Percentiles rank a stretch among this genome's conserved stretches.
phyloP scores from a whole-genome alignment of 176 grass and related monocot genomes.

The Oryza glumipatula region DNA sequence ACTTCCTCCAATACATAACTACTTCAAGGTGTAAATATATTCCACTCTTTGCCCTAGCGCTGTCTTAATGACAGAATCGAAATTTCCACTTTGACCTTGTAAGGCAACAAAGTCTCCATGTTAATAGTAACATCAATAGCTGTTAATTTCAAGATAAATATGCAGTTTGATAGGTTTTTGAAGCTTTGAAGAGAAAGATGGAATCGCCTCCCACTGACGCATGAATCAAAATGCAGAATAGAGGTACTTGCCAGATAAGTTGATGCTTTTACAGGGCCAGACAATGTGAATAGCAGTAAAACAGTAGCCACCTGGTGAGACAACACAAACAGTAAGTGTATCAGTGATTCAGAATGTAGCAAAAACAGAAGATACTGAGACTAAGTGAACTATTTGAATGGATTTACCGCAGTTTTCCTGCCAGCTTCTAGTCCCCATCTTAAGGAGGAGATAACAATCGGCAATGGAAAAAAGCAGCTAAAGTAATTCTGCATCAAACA shows the following conservation, averaged over 20 bases:
- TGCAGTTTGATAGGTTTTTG: not conserved
- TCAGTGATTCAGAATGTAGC: not conserved
- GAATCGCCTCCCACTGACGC: not conserved
- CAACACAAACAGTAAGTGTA: conserved; percentile 21
- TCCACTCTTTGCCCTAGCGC: not conserved
- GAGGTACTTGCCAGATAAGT: conserved; percentile 71
- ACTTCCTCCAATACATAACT: not conserved
- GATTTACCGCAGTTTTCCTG: conserved; percentile 85
- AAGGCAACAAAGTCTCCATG: conserved; percentile 14
- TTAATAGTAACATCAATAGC: not conserved
- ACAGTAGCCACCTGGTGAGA: conserved; percentile 79
- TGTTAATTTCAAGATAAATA: conserved; percentile 14
- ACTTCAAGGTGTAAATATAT: not conserved
- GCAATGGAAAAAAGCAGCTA: conserved; percentile 89
- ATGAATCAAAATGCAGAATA: conserved; percentile 25
- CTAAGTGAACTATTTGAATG: conserved; percentile 20
- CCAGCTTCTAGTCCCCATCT: conserved; percentile 85
- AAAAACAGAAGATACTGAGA: not conserved
- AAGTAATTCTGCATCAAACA: conserved; percentile 76
- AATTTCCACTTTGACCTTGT: not conserved
- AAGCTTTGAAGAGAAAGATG: conserved; percentile 10
- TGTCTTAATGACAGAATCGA: not conserved
- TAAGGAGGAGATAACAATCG: conserved; percentile 91
- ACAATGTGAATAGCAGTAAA: conserved; percentile 79
- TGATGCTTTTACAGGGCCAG: conserved; percentile 89